These are phyloP conservation scores for Adiantum capillusveneris DNA, from an alignment of 75 land plant species.

Conservation along the genomic window DNA sequence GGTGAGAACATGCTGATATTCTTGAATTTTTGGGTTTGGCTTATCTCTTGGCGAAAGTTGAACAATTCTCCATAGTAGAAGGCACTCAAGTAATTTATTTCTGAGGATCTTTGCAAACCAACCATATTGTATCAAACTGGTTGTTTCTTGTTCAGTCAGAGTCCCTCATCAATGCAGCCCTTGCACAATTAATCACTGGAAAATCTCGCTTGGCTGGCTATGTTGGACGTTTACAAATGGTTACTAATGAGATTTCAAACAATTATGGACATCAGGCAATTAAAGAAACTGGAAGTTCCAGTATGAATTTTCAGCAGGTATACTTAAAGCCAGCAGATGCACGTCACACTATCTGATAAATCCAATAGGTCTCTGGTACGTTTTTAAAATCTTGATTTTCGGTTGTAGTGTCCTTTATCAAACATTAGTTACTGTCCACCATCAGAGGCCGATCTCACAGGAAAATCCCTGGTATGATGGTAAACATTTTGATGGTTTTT, in stretches of 20 bases:
- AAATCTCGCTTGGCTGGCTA: not conserved
- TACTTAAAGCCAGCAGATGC: not conserved
- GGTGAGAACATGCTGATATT: slow-evolving; percentile 1
- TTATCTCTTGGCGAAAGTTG: too few species aligned
- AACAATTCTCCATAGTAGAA: too few species aligned
- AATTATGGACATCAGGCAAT: too few species aligned
- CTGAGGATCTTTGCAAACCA: too few species aligned
- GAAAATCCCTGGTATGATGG: slow-evolving; percentile 60
- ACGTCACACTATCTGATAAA: not conserved
- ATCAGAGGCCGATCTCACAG: slow-evolving; percentile 56
- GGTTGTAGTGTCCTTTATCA: slow-evolving; percentile 76
- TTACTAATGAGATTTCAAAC: not conserved
- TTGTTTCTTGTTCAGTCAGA: slow-evolving; percentile 45
- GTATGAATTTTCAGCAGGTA: slow-evolving; percentile 2
- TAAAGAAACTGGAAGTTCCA: too few species aligned
- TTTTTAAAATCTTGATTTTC: not conserved
- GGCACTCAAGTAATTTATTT: too few species aligned
- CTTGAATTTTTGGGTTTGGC: not conserved
- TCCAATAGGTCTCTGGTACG: not conserved
- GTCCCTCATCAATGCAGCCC: slow-evolving; percentile 39
- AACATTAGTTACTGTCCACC: slow-evolving; percentile 91
- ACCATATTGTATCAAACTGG: too few species aligned
- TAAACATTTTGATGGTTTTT: too few species aligned
- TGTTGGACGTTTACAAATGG: too few species aligned
- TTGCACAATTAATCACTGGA: slow-evolving; percentile 33